Evolutionary conservation across 1,284 basidiomycete species (phyloP), one percentile per base, ranked within the genome.

Genomic region (Peniophora sp.): DNA sequence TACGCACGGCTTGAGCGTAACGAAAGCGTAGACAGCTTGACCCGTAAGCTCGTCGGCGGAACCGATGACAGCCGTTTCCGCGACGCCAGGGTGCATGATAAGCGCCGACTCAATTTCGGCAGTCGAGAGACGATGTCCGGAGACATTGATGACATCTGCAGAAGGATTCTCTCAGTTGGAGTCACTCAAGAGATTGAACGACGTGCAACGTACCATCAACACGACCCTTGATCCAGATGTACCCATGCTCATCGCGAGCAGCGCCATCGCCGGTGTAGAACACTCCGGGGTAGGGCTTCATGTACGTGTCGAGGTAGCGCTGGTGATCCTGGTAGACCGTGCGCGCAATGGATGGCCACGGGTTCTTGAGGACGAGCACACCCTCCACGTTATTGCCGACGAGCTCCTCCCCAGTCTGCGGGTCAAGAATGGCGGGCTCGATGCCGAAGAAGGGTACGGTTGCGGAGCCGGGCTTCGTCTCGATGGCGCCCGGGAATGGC

Each of bases 181-280:
- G 17, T 18, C n/a, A 11, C 12, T 43, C 52, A 48, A 47, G n/a
- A 47, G 45, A 24, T n/a, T 48, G 23, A 37, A 24, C 41, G 39
- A 42, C 37, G 24, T 34, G 36, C 22, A 20, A 69, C 85, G 62
- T 63, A 86, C 91, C 93, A 68, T 99, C 96, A 42, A 99, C 85
- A 61, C 96, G 87, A 49, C 96, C 96, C 71, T 94, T 95, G 72
- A 99, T 98, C 93, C 93, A 97, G 65, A 93, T 90, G 72, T 99
- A 99, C 5, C 96, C 96, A 62, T 99, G 87, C 62, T 89, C 83
- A 66, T 99, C 97, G 45, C 95, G 81, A 22, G 87, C 89, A 18
- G 95, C 96, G 52, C 95, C 95, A 62, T 99, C 97, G 35, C 97
- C 96, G 18, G 95, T 99, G 73, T 92, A 98, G 80, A 94, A 98